These are phyloP conservation scores for Bipolaris sorokiniana DNA, from an alignment of 2,329 filamentous ascomycete species.

Conservation along the genomic window DNA sequence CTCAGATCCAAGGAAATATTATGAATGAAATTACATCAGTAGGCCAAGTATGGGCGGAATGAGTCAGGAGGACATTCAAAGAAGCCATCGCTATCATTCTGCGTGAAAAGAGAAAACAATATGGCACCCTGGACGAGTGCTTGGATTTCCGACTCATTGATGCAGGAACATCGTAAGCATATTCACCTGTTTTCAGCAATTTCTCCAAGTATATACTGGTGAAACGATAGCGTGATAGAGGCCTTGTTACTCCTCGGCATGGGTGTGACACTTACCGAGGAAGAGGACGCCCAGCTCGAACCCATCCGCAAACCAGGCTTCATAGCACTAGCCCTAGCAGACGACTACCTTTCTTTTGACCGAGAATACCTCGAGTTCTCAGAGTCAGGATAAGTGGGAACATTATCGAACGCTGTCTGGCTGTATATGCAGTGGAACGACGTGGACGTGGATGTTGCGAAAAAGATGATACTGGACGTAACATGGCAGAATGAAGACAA, in stretches of 20 bases:
- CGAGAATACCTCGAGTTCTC: constrained; percentile 2
- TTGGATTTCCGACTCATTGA: constrained; percentile 2
- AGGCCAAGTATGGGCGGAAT: neutral
- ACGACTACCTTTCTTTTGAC: constrained; percentile 8
- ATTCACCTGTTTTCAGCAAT: neutral
- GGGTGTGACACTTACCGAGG: constrained; percentile 1
- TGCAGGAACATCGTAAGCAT: neutral
- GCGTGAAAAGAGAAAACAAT: neutral
- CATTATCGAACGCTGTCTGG: constrained; percentile 2
- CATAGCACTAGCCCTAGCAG: neutral
- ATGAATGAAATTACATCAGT: neutral
- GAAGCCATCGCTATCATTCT: neutral
- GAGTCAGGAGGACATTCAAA: neutral
- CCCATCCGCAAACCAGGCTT: neutral
- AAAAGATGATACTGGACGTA: neutral
- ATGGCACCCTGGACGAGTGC: neutral
- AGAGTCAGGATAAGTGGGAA: neutral
- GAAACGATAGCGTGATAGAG: neutral
- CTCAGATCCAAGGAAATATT: neutral
- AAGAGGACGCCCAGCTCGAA: constrained; percentile 4
- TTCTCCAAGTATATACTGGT: neutral
- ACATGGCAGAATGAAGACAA: neutral
- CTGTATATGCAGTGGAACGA: constrained; percentile 5
- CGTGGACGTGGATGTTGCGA: neutral
- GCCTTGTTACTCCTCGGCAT: constrained; percentile 4